phyloP scores from a whole-genome alignment of 2,329 filamentous ascomycete species.

The Calonectria henricotiae region DNA sequence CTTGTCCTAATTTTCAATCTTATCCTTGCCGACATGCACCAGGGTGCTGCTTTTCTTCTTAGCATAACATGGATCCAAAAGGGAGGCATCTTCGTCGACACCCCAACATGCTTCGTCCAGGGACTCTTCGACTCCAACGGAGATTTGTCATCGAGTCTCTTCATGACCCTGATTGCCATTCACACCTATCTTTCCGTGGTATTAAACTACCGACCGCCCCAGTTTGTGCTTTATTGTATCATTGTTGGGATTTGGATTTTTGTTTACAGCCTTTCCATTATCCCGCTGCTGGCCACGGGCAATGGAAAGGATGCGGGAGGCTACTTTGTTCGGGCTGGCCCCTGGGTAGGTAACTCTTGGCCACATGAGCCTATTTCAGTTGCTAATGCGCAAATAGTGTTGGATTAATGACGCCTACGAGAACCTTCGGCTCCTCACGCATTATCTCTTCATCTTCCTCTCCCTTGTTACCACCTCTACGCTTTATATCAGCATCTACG shows the following conservation, averaged over 20 bases:
- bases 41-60: conserved; percentile 75
- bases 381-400: conserved; percentile 63
- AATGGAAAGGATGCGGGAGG: conserved; percentile 61
- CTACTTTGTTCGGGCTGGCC: conserved; percentile 74
- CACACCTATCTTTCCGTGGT: conserved; percentile 79
- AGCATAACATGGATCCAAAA: conserved; percentile 72
- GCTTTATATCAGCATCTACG: conserved; percentile 61
- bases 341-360: conserved; percentile 69
- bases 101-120: conserved; percentile 73
- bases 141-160: conserved; percentile 77
- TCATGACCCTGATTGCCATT: conserved; percentile 76
- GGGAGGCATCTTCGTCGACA: conserved; percentile 70
- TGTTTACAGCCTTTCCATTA: conserved; percentile 69
- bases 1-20: conserved; percentile 81
- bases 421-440: conserved; percentile 71
- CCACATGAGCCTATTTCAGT: not conserved
- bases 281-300: conserved; percentile 64
- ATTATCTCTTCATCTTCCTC: conserved; percentile 76
- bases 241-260: conserved; percentile 72
- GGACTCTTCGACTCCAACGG: conserved; percentile 79
- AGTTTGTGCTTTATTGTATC: conserved; percentile 65
- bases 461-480: conserved; percentile 57
- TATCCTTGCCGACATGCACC: conserved; percentile 77
- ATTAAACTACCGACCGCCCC: conserved; percentile 68
- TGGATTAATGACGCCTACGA: conserved; percentile 74